Evolutionary conservation across 2,329 filamentous ascomycete species (phyloP), one percentile per base, ranked within the genome.

Genomic region (Verticillium nubilum): DNA sequence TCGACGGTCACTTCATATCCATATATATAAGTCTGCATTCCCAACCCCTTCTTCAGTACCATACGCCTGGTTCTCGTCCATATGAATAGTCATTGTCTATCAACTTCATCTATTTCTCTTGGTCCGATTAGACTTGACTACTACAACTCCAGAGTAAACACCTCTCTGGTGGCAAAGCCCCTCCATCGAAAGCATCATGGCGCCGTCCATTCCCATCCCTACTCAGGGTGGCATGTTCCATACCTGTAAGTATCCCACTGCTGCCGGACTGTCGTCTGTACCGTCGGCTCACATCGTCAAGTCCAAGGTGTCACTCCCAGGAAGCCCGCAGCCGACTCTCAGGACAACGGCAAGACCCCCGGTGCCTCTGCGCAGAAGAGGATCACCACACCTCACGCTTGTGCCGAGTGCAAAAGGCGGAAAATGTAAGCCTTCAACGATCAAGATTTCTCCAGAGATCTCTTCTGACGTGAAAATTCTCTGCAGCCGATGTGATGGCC

Each of bases 351-450:
- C 59, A 80, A 78, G 62, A 64, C 76, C 27, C 75, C 71, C 59
- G 73, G 72, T 35, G 69, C 67, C 9, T 66, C 67, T 25, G 70
- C 72, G 9, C 71, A 74, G 54, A 81, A 82, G 71, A 77, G 81
- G 64, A 81, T 82, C 66, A 83, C 81, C 35, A 84, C 80, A 60
- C 78, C 80, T 27, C 81, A 89, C 68, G 89, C 89, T 37, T 92
- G 89, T 71, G 86, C 89, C 54, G 88, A 90, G 67, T 92, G 90
- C 75, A 87, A 92, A 69, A 82, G 90, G 65, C 84, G 90, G 62
- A 95, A 94, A 74, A 94, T 94, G 78, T 80, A 70, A 67, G 76
- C 58, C 12, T 13, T 23, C 47, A 52, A 19, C 47, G 6, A 3
- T 5, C 9, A 23, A 15, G 5, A 17, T 15, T 37, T n/a, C 33